Percentiles rank a stretch among this genome's conserved stretches.
phyloP scores from a whole-genome alignment of 23 red algal species.

The Agarophyton chilense region DNA sequence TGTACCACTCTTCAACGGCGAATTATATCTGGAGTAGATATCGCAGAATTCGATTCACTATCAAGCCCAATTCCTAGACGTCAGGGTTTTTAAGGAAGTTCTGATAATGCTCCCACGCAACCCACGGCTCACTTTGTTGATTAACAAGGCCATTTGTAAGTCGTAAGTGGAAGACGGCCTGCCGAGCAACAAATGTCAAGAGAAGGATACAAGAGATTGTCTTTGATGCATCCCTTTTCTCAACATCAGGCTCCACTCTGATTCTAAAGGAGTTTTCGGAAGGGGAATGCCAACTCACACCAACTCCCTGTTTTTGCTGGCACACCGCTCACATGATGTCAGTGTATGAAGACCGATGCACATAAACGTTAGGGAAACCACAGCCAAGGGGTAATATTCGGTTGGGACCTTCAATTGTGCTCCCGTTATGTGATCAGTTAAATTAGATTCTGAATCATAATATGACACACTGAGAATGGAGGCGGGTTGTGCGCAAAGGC shows the following conservation, averaged over 20 bases:
- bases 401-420: too few relatives aligned
- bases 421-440: too few relatives aligned
- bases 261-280: too few relatives aligned
- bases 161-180: background rate
- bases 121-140: background rate
- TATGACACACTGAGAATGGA: too few relatives aligned
- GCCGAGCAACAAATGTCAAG: background rate
- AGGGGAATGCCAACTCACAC: too few relatives aligned
- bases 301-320: too few relatives aligned
- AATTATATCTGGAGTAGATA: background rate
- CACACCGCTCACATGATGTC: too few relatives aligned
- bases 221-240: background rate
- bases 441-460: too few relatives aligned
- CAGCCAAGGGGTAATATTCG: too few relatives aligned
- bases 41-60: constrained; percentile 5
- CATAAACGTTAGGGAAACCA: too few relatives aligned
- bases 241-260: background rate
- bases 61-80: constrained; percentile 12
- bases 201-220: constrained; percentile 19
- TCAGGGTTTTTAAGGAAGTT: background rate
- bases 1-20: constrained; percentile 7
- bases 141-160: background rate
- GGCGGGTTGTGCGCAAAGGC: background rate
- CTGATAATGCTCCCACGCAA: background rate
- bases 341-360: too few relatives aligned